Conservation (phyloP, 768 basidiomycete species). For the Mycena galopus region DNA sequence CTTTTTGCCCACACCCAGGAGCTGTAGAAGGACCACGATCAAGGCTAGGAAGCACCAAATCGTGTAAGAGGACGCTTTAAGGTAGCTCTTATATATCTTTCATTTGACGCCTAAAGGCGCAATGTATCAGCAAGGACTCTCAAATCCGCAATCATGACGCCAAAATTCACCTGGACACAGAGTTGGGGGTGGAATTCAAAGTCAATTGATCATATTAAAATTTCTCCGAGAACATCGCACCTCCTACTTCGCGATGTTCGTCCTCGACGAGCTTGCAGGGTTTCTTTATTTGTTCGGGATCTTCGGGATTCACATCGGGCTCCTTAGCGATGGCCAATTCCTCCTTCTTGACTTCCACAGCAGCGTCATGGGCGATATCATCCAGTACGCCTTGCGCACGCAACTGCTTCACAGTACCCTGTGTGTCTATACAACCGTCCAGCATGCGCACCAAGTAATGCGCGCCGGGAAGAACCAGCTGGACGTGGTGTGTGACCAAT, state of each 20-base stretch:
- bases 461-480: conserved; percentile 83
- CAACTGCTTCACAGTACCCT: conserved; percentile 78
- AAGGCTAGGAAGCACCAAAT: conserved; percentile 71
- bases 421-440: conserved; percentile 83
- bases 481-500: conserved; percentile 87
- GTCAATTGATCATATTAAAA: too few relatives aligned
- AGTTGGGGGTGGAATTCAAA: too few relatives aligned
- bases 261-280: conserved; percentile 84
- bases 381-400: conserved; percentile 72
- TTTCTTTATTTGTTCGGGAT: conserved; percentile 61
- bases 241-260: conserved; percentile 80
- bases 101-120: conserved; percentile 79
- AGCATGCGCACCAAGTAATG: conserved; percentile 83
- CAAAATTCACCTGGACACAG: too few relatives aligned
- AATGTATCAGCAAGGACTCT: too few relatives aligned
- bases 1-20: conserved; percentile 52
- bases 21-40: conserved; percentile 59
- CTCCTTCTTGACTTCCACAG: conserved; percentile 62
- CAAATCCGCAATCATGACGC: too few relatives aligned
- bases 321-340: conserved; percentile 54
- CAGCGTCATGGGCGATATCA: conserved; percentile 68
- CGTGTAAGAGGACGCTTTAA: conserved; percentile 83
- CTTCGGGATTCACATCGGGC: conserved; percentile 31
- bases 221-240: conserved; percentile 39
- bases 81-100: conserved; percentile 75